These are phyloP conservation scores for Catharanthus roseus DNA, from an alignment of 257 asterid species.

Conservation along the genomic window DNA sequence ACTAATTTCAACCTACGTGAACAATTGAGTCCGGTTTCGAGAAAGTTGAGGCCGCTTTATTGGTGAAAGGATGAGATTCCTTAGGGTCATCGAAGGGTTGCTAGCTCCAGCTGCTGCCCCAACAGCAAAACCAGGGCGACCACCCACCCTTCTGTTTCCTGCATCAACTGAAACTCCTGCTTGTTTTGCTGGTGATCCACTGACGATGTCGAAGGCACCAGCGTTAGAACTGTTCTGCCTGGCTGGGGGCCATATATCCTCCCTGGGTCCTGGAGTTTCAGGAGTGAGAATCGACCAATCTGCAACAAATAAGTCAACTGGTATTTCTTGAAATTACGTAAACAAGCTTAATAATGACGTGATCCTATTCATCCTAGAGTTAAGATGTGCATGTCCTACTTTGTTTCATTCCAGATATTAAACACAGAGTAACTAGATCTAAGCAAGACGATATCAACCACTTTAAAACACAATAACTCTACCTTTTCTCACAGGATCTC, in stretches of 20 bases:
- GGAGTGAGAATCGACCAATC: constrained; percentile 89
- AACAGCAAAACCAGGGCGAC: constrained; percentile 44
- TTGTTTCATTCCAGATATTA: neutral
- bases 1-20: constrained; percentile 49
- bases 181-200: constrained; percentile 64
- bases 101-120: constrained; percentile 49
- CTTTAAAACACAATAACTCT: constrained; percentile 27
- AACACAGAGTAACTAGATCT: neutral
- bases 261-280: constrained; percentile 98
- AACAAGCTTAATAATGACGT: neutral
- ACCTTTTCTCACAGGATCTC: constrained; percentile 74
- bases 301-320: constrained; percentile 66
- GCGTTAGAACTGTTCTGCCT: constrained; percentile 60
- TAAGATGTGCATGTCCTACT: neutral
- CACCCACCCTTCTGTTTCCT: constrained; percentile 52
- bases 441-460: neutral
- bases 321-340: constrained; percentile 35
- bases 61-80: constrained; percentile 85
- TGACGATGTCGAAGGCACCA: constrained; percentile 57
- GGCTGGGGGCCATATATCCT: constrained; percentile 68
- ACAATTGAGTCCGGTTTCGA: constrained; percentile 63
- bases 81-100: constrained; percentile 74
- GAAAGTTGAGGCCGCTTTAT: constrained; percentile 84
- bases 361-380: neutral
- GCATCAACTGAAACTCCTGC: constrained; percentile 45